phyloP scores from a whole-genome alignment of 2,329 filamentous ascomycete species.

The Aspergillus neoniger region DNA sequence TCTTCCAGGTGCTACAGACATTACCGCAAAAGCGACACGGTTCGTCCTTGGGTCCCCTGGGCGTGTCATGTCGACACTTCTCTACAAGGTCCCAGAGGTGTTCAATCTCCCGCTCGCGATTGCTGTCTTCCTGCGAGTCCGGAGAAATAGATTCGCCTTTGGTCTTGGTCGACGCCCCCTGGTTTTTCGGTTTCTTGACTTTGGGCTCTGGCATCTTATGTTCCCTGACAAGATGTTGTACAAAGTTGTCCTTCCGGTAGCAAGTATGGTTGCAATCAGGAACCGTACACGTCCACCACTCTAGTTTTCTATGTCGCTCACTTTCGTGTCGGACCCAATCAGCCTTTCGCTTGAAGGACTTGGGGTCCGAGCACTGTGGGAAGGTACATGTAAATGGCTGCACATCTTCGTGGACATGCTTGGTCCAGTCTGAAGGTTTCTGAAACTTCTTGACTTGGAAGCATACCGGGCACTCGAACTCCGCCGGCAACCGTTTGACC shows the following conservation, averaged over 20 bases:
- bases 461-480: constrained; percentile 88
- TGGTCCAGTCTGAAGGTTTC: constrained; percentile 95
- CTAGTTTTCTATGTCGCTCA: constrained; percentile 82
- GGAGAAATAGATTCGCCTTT: constrained; percentile 44
- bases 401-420: constrained; percentile 91
- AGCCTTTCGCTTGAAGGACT: constrained; percentile 92
- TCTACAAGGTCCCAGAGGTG: constrained; percentile 78
- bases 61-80: constrained; percentile 71
- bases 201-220: constrained; percentile 85
- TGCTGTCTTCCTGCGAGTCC: constrained; percentile 28
- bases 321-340: constrained; percentile 96
- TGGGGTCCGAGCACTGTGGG: constrained; percentile 76
- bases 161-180: constrained; percentile 53
- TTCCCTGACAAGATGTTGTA: constrained; percentile 88
- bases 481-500: constrained; percentile 72
- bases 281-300: constrained; percentile 86
- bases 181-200: constrained; percentile 67
- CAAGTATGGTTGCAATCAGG: constrained; percentile 79
- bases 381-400: constrained; percentile 94
- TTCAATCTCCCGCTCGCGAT: constrained; percentile 51
- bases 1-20: constrained; percentile 82
- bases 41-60: constrained; percentile 68
- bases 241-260: constrained; percentile 87
- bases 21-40: constrained; percentile 86
- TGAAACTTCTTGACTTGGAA: constrained; percentile 81